phyloP scores from a whole-genome alignment of 176 grass and related monocot genomes.

The Microstegium vimineum region DNA sequence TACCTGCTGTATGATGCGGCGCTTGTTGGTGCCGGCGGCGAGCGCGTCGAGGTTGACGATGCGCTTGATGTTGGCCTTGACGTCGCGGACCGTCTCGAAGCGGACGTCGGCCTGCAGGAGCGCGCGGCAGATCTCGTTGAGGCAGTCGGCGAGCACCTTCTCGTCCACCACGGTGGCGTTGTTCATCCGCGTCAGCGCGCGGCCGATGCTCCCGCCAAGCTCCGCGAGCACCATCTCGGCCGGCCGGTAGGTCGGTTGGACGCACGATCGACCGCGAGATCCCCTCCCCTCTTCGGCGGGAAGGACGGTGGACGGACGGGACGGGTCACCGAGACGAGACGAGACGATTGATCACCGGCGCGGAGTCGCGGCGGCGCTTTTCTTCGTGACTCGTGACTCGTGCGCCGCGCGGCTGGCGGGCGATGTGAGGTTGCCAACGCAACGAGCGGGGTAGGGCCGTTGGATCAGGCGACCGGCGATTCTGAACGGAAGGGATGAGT shows the following conservation, averaged over 20 bases:
- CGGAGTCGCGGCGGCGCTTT: background rate
- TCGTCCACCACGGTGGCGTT: conserved; percentile 91
- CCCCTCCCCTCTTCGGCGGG: background rate
- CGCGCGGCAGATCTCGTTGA: conserved; percentile 92
- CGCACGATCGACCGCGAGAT: background rate
- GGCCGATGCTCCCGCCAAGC: conserved; percentile 86
- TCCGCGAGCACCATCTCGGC: conserved; percentile 78
- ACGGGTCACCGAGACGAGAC: background rate
- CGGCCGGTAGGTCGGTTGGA: background rate
- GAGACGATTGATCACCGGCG: background rate
- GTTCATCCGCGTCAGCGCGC: conserved; percentile 83
- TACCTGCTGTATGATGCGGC: conserved; percentile 74
- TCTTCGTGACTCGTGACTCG: too few species aligned
- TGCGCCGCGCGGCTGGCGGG: background rate
- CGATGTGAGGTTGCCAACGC: background rate
- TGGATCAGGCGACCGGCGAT: background rate
- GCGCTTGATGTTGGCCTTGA: conserved; percentile 83
- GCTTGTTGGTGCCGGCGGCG: conserved; percentile 85
- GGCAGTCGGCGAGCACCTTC: conserved; percentile 82
- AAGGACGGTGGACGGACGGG: background rate
- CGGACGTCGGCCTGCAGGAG: conserved; percentile 78
- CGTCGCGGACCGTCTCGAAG: conserved; percentile 83
- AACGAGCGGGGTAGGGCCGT: background rate
- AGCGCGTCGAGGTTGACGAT: conserved; percentile 65
- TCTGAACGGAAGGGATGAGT: background rate